phyloP scores from a whole-genome alignment of 768 basidiomycete species.

The Albatrellus ellisii region DNA sequence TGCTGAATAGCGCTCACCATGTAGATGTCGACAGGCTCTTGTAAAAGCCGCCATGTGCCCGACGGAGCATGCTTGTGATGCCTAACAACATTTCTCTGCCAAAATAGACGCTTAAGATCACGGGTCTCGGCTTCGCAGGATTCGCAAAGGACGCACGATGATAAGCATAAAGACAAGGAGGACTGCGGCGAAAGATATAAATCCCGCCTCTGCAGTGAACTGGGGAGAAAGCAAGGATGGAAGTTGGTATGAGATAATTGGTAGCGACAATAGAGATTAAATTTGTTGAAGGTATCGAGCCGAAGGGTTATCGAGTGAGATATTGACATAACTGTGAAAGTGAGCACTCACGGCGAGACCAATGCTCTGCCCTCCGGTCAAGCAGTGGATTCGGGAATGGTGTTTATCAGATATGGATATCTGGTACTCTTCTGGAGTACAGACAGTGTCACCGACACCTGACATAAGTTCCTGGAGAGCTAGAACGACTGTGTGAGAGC shows the following conservation, averaged over 20 bases:
- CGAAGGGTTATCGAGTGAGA: neutral
- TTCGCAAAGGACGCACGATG: slow-evolving; percentile 1
- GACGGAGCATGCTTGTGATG: neutral
- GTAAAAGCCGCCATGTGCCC: slow-evolving; percentile 17
- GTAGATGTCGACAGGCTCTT: slow-evolving; percentile 26
- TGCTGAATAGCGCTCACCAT: slow-evolving; percentile 19
- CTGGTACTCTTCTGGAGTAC: too few relatives aligned
- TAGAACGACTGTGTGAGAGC: too few relatives aligned
- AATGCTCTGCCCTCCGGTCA: slow-evolving; percentile 23
- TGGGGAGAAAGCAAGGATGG: slow-evolving; percentile 11
- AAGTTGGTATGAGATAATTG: neutral
- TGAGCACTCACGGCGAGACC: slow-evolving; percentile 21
- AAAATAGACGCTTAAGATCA: neutral
- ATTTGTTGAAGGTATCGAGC: neutral
- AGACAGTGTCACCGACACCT: too few relatives aligned
- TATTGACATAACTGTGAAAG: neutral
- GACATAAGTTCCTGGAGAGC: too few relatives aligned
- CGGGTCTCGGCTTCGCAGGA: neutral
- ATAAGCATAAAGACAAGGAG: neutral
- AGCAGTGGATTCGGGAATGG: slow-evolving; percentile 16
- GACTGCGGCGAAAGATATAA: slow-evolving; percentile 1
- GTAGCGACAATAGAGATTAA: neutral
- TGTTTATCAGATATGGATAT: too few relatives aligned
- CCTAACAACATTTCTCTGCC: slow-evolving; percentile 7
- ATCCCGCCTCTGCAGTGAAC: slow-evolving; percentile 24